Conservation (phyloP, 306 rosid genomes). For the Dryas alaskensis region DNA sequence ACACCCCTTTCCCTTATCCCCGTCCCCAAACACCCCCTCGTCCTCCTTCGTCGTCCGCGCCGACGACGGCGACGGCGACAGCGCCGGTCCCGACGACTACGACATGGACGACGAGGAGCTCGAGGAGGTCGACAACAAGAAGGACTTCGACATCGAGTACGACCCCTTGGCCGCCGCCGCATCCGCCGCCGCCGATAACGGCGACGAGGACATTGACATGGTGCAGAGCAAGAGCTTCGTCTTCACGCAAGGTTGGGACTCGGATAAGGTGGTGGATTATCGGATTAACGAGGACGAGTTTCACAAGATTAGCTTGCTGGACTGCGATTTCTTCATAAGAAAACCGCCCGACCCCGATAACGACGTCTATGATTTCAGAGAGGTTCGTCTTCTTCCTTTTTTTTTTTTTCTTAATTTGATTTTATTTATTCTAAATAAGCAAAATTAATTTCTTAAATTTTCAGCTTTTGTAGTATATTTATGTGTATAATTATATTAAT, state of each 20-base stretch:
- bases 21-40: constrained; percentile 29
- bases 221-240: constrained; percentile 69
- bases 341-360: constrained; percentile 86
- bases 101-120: constrained; percentile 84
- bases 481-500: background rate
- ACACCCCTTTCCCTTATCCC: constrained; percentile 10
- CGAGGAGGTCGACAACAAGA: constrained; percentile 84
- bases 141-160: constrained; percentile 92
- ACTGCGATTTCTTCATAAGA: constrained; percentile 83
- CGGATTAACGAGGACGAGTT: constrained; percentile 87
- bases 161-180: constrained; percentile 40
- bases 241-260: constrained; percentile 76
- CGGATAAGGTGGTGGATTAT: constrained; percentile 75
- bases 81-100: constrained; percentile 65
- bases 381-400: constrained; percentile 39
- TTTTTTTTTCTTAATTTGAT: background rate
- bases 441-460: background rate
- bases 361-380: constrained; percentile 88
- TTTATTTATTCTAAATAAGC: background rate
- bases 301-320: constrained; percentile 71
- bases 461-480: background rate
- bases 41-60: constrained; percentile 47
- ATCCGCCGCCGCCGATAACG: constrained; percentile 17
- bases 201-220: constrained; percentile 50
- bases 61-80: constrained; percentile 66